A percentile compares a stretch with the other conserved stretches of the same genome.
These are phyloP conservation scores for Erythrophleum fordii DNA, from an alignment of 306 rosid species.

Conservation along the genomic window DNA sequence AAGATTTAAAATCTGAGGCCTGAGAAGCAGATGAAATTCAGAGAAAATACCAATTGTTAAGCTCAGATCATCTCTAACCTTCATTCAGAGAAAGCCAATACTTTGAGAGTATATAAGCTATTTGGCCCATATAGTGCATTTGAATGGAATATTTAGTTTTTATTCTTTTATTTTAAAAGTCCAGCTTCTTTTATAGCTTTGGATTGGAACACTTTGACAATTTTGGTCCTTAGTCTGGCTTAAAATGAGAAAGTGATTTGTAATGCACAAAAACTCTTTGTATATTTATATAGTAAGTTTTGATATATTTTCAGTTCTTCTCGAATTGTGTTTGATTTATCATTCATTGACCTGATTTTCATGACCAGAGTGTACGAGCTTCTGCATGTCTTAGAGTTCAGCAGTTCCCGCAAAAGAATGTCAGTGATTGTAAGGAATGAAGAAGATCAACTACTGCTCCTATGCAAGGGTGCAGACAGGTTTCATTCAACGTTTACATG, in stretches of 20 bases:
- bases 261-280: not conserved
- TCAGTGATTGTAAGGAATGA: constrained; percentile 81
- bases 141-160: constrained; percentile 21
- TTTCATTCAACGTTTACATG: constrained; percentile 44
- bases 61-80: not conserved
- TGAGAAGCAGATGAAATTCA: constrained; percentile 3
- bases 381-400: constrained; percentile 83
- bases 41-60: constrained; percentile 1
- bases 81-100: not conserved
- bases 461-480: constrained; percentile 98
- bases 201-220: constrained; percentile 30
- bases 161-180: not conserved
- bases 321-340: constrained; percentile 13
- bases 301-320: not conserved
- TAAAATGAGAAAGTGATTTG: not conserved
- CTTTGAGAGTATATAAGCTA: not conserved
- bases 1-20: not conserved
- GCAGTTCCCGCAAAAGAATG: constrained; percentile 93
- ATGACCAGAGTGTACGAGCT: constrained; percentile 66
- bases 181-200: constrained; percentile 6
- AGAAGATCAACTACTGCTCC: constrained; percentile 67
- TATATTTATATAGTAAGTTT: constrained; percentile 13
- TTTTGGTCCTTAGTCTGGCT: constrained; percentile 14
- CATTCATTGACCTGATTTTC: constrained; percentile 37
- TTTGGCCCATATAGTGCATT: not conserved